These are phyloP conservation scores for Aspergillus fumigatus DNA, from an alignment of 2,329 filamentous ascomycete species.

Conservation along the genomic window DNA sequence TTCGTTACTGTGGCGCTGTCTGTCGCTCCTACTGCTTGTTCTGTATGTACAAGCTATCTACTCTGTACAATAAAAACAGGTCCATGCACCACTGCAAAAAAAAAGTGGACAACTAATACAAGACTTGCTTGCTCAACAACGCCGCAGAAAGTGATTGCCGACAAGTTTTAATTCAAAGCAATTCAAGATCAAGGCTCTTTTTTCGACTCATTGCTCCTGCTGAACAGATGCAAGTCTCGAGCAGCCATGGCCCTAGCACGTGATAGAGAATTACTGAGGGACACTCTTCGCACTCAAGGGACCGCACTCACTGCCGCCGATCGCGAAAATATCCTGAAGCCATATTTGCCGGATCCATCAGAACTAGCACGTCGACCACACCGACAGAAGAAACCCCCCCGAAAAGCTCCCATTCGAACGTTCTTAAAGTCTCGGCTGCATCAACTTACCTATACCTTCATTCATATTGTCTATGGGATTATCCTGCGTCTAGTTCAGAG, in stretches of 20 bases:
- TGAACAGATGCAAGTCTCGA: not conserved
- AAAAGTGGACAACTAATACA: not conserved
- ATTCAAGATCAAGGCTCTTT: not conserved
- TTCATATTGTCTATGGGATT: slow-evolving; percentile 77
- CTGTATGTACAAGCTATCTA: not conserved
- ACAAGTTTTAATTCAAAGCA: not conserved
- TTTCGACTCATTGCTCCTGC: slow-evolving; percentile 3
- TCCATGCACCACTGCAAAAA: not conserved
- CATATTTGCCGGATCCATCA: slow-evolving; percentile 49
- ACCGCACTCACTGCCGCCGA: slow-evolving; percentile 41
- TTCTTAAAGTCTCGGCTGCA: slow-evolving; percentile 44
- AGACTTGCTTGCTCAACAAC: not conserved
- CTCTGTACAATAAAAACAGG: not conserved
- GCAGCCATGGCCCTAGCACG: slow-evolving; percentile 29
- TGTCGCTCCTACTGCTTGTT: not conserved
- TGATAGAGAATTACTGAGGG: slow-evolving; percentile 34
- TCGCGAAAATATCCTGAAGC: slow-evolving; percentile 49
- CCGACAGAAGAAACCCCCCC: slow-evolving; percentile 22
- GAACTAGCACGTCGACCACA: slow-evolving; percentile 22
- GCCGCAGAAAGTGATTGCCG: not conserved
- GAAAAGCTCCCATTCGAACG: slow-evolving; percentile 39
- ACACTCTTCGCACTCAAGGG: slow-evolving; percentile 37
- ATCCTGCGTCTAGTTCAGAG: slow-evolving; percentile 78
- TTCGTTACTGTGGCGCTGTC: not conserved
- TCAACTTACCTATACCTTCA: slow-evolving; percentile 41